A percentile compares a stretch with the other conserved stretches of the same genome.
Evolutionary conservation across 139 green algal species (phyloP).

Genomic region (Asterochloris sp.): DNA sequence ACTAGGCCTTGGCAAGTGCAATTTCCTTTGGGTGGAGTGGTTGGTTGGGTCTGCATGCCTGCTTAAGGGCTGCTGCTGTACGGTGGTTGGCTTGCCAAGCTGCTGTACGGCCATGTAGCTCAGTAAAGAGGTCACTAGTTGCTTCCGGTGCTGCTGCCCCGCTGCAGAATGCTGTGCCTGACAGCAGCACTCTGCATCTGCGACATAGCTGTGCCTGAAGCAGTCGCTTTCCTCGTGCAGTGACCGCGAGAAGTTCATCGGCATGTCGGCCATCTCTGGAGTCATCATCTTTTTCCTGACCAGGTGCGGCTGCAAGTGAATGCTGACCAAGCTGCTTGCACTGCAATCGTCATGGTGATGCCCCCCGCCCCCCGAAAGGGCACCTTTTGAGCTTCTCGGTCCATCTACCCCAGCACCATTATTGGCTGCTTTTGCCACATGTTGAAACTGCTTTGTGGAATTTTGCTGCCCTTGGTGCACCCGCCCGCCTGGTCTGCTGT

Average conservation of each 20-base stretch:
- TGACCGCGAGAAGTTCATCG: constrained; percentile 83
- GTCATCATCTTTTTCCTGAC: constrained; percentile 92
- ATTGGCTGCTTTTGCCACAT: not conserved
- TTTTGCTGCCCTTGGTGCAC: not conserved
- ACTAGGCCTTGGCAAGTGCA: too few relatives aligned
- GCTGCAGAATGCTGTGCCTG: not conserved
- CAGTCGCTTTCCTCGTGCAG: constrained; percentile 32
- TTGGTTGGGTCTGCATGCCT: too few relatives aligned
- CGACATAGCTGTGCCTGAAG: not conserved
- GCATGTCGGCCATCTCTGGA: constrained; percentile 66
- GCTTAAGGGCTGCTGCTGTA: not conserved
- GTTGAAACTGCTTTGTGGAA: not conserved
- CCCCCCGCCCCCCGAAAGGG: not conserved
- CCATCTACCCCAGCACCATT: not conserved
- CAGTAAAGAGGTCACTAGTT: too few relatives aligned
- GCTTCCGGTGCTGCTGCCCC: too few relatives aligned
- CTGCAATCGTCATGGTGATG: not conserved
- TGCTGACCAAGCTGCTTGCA: not conserved
- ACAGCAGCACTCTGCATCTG: not conserved
- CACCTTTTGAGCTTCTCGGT: not conserved
- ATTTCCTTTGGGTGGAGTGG: too few relatives aligned
- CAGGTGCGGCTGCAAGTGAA: constrained; percentile 36
- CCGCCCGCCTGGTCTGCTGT: too few relatives aligned
- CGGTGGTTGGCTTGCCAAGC: too few relatives aligned
- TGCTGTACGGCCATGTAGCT: too few relatives aligned